These are phyloP conservation scores for Solanum boliviense DNA, from an alignment of 257 asterid genomes.

Conservation along the genomic window DNA sequence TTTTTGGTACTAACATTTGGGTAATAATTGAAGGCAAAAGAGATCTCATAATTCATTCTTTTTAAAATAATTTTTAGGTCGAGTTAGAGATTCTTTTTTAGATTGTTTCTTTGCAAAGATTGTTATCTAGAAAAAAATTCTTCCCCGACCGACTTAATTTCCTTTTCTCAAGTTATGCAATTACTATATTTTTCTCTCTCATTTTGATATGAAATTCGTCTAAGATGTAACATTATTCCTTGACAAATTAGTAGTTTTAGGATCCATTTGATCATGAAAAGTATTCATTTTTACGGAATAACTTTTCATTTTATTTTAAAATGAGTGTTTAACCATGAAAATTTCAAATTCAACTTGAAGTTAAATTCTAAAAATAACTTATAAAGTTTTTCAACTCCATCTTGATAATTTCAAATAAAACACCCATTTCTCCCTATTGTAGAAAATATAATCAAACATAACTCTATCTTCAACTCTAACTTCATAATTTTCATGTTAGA, in stretches of 20 bases:
- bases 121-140: neutral
- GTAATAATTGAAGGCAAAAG: neutral
- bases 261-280: neutral
- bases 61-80: neutral
- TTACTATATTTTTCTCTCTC: no score
- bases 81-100: neutral
- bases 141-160: neutral
- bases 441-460: no score
- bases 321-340: neutral
- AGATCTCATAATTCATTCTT: neutral
- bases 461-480: neutral
- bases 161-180: no score
- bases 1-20: neutral
- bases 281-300: neutral
- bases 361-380: neutral
- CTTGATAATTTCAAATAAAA: neutral
- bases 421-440: neutral
- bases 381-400: neutral
- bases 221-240: neutral
- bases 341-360: neutral
- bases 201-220: neutral
- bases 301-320: neutral
- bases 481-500: neutral
- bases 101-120: neutral
- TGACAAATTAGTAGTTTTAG: neutral